Evolutionary conservation across 192 early-diverging fungal genomes (phyloP), one percentile per base, ranked within the genome.

Genomic region (Rhizoclosmatium globosum): DNA sequence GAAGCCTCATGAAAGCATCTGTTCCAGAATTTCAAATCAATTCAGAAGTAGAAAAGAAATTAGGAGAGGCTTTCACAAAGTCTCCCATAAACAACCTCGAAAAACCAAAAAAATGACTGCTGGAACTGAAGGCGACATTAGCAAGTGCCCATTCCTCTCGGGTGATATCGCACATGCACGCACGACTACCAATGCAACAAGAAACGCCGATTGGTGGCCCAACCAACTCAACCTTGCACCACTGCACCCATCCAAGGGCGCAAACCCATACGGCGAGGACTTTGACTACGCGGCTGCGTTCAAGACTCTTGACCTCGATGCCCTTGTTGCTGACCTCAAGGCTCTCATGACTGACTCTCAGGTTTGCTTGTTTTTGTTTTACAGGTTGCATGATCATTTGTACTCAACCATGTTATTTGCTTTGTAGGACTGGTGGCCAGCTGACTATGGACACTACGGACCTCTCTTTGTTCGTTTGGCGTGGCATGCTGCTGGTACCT

Each of bases 401-500:
- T 31, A 31, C 31, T 31, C 31, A 31, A 31, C 31, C 31, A 31
- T 31, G 31, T 31, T n/a, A 31, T 31, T 31, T 31, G 31, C 31
- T 31, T 45, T 15, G 15, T 45, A 68, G 57, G 70, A 59, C 44
- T 74, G 72, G 72, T 74, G 72, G 72, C 72, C 72, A 9, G 72
- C 72, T 4, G 72, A 87, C 69, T 92, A 94, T 80, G 92, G 90
- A 7, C 89, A 89, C 19, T 69, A 88, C 64, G 92, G 85, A 21
- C 92, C 92, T 23, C 83, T 94, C 65, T 77, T 92, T 47, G 79
- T 85, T 17, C 82, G 82, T 47, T 67, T 91, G 17, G 88, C 87
- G 17, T 89, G 87, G 86, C 92, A 93, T 74, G 91, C 92, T 43
- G 84, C 86, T 62, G 92, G 92, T 41, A 93, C 92, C 47, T 74